Base-by-base conservation (phyloP, 129 eudicot genomes). In the Artemisia argyi region DNA sequence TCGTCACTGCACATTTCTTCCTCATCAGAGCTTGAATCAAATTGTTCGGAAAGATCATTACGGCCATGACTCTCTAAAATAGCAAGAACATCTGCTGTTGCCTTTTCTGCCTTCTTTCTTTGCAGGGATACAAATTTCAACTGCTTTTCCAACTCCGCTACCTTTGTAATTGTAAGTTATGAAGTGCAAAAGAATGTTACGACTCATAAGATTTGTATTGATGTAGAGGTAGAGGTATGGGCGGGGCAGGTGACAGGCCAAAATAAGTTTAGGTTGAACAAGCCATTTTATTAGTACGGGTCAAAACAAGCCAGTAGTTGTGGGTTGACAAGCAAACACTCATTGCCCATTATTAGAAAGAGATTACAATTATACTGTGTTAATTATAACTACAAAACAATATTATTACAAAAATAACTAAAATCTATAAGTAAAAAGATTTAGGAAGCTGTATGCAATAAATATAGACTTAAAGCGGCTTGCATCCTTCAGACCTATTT, bases 41-140 rank as follows among this genome's bases (percentile, higher is more conserved):
- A 80, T 8, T 65, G 84, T 71, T 93, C 98, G 0, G 98, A 87
- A 19, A 82, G 69, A 67, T 90, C 97, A 17, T 71, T 82, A 64
- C 85, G 69, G 39, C 96, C 97, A 77, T 79, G 81, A 72, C 73
- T 84, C 69, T 87, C 89, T 66, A 94, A 61, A 15, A 90, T 84
- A 57, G 93, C 83, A 75, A 94, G 97, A 81, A 94, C 91, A 24
- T 85, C 96, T 49, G 75, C 83, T 44, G 98, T 82, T 73, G 97
- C 97, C 79, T 85, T 94, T 75, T 90, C 98, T 58, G 98, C 98
- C 77, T 80, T 87, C 82, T 80, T 84, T 79, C 98, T 87, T 82
- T 89, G 96, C 56, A 87, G 79, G 64, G 88, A 69, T 47, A 87
- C 95, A 63, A 68, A 70, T 80, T 89, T 86, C 16, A 94, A 88